Conservation (phyloP, 2,329 filamentous ascomycete species). For the Calonectria naviculata region DNA sequence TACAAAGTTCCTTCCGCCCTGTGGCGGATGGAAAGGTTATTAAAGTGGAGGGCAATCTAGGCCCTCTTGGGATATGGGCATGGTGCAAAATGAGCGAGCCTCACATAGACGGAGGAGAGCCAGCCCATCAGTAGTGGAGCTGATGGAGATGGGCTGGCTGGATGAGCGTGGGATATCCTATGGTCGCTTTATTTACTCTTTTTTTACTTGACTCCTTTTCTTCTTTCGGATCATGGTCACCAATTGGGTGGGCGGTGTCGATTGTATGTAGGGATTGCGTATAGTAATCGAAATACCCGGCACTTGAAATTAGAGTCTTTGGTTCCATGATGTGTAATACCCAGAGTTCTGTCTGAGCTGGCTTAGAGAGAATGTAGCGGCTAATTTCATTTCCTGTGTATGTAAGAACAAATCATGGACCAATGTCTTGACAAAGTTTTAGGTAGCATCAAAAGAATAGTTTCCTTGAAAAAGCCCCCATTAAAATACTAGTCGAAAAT, state of each 20-base stretch:
- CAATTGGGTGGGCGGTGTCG: slow-evolving; percentile 31
- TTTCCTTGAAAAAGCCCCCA: background rate
- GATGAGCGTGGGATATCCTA: slow-evolving; percentile 37
- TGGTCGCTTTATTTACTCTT: slow-evolving; percentile 45
- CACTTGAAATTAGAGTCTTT: slow-evolving; percentile 29
- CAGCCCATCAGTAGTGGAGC: slow-evolving; percentile 21
- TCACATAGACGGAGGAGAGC: slow-evolving; percentile 29
- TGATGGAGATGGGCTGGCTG: slow-evolving; percentile 29
- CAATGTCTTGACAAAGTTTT: background rate
- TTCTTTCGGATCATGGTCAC: slow-evolving; percentile 33
- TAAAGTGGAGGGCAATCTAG: slow-evolving; percentile 33
- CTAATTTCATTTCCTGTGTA: background rate
- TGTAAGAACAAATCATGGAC: background rate
- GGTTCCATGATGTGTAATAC: background rate
- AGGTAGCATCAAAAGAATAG: background rate
- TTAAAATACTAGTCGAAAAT: too few species aligned
- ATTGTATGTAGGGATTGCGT: slow-evolving; percentile 46
- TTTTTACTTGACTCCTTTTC: slow-evolving; percentile 39
- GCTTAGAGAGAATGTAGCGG: background rate
- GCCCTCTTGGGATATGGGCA: slow-evolving; percentile 36
- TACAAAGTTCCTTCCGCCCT: slow-evolving; percentile 32
- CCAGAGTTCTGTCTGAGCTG: background rate
- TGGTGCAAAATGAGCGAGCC: slow-evolving; percentile 31
- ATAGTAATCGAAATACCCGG: slow-evolving; percentile 43
- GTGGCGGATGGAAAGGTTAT: slow-evolving; percentile 22